Conservation (phyloP, 805 yeast genomes). For the Saccharomycopsis synnaedendra region DNA sequence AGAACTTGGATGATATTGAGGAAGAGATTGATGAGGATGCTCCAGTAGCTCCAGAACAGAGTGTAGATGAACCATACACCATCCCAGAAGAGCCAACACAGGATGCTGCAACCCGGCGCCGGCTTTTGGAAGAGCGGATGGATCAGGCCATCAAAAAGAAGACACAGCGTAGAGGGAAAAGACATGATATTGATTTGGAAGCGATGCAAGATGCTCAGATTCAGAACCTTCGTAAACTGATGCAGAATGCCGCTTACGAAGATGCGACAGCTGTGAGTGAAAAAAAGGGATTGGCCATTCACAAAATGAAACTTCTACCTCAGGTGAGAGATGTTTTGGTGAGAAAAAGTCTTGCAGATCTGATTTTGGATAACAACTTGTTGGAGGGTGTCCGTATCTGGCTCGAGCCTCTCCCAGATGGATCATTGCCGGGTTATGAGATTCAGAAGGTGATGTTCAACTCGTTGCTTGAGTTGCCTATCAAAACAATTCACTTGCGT, state of each 20-base stretch:
- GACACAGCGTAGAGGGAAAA: constrained; percentile 48
- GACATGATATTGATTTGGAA: constrained; percentile 88
- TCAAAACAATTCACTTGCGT: constrained; percentile 88
- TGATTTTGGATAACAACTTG: constrained; percentile 86
- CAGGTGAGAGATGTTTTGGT: constrained; percentile 67
- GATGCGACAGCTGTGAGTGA: constrained; percentile 45
- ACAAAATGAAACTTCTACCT: constrained; percentile 67
- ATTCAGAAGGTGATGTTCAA: constrained; percentile 80
- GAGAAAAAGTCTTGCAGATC: constrained; percentile 79
- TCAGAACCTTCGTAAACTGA: constrained; percentile 67
- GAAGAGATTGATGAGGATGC: constrained; percentile 27
- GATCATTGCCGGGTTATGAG: constrained; percentile 93
- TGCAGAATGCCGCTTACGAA: constrained; percentile 78
- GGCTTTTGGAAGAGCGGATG: constrained; percentile 71
- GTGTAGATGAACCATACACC: not conserved
- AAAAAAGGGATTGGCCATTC: constrained; percentile 38
- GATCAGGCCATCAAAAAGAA: constrained; percentile 61
- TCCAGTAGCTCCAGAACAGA: not conserved
- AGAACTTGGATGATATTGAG: constrained; percentile 15
- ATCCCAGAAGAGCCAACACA: constrained; percentile 14
- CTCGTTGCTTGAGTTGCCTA: constrained; percentile 70
- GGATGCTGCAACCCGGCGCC: constrained; percentile 39
- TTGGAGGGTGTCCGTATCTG: constrained; percentile 90
- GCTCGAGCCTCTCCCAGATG: constrained; percentile 98
- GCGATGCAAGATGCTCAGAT: constrained; percentile 90